Evolutionary conservation across 495 filamentous ascomycete genomes (phyloP), one percentile per base, ranked within the genome.

Genomic region (Hyaloscypha hepaticicola): DNA sequence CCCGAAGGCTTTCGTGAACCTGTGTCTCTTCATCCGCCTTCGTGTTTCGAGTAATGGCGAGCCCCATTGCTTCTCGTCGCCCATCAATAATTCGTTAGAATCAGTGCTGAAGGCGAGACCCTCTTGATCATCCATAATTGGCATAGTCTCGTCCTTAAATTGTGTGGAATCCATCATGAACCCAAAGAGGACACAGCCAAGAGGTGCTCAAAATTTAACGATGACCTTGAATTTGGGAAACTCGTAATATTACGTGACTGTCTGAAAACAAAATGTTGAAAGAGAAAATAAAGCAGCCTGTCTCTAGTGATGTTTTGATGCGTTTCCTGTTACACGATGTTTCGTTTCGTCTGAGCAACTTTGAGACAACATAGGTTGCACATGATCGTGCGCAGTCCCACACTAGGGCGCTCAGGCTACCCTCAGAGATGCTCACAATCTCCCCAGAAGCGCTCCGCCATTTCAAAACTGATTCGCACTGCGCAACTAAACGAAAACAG

Each of bases 161-260:
- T n/a, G 48, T 51, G 48, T 51, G 19, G 48, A 51, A 51, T 6
- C 48, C 48, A 51, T 51, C 48, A n/a, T 51, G n/a, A n/a, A 51
- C 19, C 48, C 5, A 24, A 34, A 5, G 48, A 51, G 48, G 19
- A 51, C 5, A 16, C 22, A 51, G 48, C 48, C 48, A 51, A n/a
- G 48, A 51, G 6, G 48, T 51, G 19, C 19, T 51, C n/a, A n/a
- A n/a, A n/a, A 51, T n/a, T n/a, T 51, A 6, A 51, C 16, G 22
- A 7, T n/a, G 48, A n/a, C 48, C 19, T n/a, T 5, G 19, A 51
- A 51, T 6, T 51, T 51, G 19, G 48, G 48, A 51, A 51, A 51
- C 48, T 51, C 19, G 5, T 6, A n/a, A 16, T 51, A 7, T 5
- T 51, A n/a, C 6, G 16, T 6, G 19, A 51, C 22, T 51, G 48